Conservation (phyloP, 805 yeast genomes). For the Maudiozyma saulgeensis region DNA sequence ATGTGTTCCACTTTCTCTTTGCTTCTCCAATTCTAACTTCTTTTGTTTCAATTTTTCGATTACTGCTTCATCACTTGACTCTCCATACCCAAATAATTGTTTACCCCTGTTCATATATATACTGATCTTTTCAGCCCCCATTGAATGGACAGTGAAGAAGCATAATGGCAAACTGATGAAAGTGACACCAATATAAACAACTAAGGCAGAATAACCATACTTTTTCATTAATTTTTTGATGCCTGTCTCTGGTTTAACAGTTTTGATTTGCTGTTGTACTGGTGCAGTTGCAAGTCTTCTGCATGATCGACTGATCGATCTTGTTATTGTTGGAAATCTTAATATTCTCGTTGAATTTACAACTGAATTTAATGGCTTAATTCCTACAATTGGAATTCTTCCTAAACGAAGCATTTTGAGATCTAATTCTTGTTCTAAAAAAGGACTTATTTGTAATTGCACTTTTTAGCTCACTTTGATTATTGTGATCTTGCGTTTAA, state of each 20-base stretch:
- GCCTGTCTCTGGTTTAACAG: constrained; percentile 14
- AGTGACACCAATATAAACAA: constrained; percentile 68
- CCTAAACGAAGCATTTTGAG: background rate
- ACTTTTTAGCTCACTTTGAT: no score
- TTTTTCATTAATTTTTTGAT: constrained; percentile 61
- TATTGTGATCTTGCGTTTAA: no score
- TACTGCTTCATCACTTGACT: constrained; percentile 34
- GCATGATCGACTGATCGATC: background rate
- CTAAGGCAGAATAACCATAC: constrained; percentile 88
- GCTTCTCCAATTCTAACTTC: constrained; percentile 13
- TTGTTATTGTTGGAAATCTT: background rate
- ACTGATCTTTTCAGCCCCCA: constrained; percentile 76
- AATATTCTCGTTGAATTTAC: background rate
- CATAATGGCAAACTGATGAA: constrained; percentile 75
- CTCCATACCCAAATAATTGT: constrained; percentile 53
- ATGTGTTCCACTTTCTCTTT: constrained; percentile 9
- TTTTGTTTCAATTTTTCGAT: constrained; percentile 29
- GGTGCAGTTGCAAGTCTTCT: background rate
- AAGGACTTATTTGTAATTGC: no score
- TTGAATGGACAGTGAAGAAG: constrained; percentile 70
- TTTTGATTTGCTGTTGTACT: background rate
- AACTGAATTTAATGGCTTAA: background rate
- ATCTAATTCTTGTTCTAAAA: no score
- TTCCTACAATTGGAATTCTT: background rate
- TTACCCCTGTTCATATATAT: constrained; percentile 54